Evolutionary conservation across 495 filamentous ascomycete species (phyloP), one percentile per base, ranked within the genome.

Genomic region (Aspergillus ellipticus): DNA sequence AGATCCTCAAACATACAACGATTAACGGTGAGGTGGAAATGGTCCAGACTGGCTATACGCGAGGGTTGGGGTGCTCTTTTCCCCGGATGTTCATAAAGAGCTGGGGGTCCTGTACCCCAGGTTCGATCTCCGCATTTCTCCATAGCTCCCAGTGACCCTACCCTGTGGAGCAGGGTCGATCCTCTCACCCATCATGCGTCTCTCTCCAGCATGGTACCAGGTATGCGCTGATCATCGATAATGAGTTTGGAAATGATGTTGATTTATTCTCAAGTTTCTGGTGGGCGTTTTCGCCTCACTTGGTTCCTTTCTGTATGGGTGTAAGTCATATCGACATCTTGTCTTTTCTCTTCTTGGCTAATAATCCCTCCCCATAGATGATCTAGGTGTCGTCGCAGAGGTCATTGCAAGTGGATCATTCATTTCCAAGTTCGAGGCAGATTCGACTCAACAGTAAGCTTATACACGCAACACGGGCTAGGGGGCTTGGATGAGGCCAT

Each of bases 211-310:
- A 52, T 79, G 76, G 77, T 83, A 83, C 60, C 80, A 82, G 74
- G 79, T 80, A 73, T 20, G 70, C 53, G 9, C 13, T 41, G 15
- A 15, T 41, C 20, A 19, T 28, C 37, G 10, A 39, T 8, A n/a
- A 20, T 26, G 21, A 15, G 21, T 11, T 11, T 13, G 10, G 29
- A 22, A 33, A n/a, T 51, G 55, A 51, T 58, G 67, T 57, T 67
- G 43, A 60, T 10, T 37, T 15, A 1, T 37, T 52, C 66, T 41
- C 20, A 50, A 85, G 79, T 83, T 84, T 63, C 74, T 85, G 55
- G 79, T 85, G 17, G 79, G 81, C 68, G 74, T 85, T 39, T 85
- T 85, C 65, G 83, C 83, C 66, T 84, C 82, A 6, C 68, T 85
- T 29, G 82, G 82, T 46, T 83, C 80, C 16, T 78, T 85, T 55